phyloP scores from a whole-genome alignment of 148 eudicot species.

The Selenicereus undatus region DNA sequence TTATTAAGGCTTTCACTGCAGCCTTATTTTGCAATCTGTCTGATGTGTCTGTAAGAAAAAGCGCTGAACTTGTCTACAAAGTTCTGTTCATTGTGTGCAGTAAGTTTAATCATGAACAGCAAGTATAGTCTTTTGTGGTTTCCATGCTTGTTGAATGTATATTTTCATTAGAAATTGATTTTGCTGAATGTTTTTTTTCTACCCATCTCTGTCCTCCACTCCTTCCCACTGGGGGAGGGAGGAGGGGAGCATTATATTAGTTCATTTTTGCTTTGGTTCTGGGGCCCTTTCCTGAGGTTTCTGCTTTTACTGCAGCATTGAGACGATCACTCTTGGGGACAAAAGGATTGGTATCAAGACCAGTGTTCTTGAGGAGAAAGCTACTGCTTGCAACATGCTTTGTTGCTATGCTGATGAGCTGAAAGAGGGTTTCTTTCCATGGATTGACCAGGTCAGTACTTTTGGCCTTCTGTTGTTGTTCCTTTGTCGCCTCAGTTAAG shows the following conservation, averaged over 20 bases:
- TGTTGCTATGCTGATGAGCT: conserved; percentile 52
- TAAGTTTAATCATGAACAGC: not conserved
- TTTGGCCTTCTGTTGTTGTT: not conserved
- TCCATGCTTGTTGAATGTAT: not conserved
- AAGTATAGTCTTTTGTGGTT: not conserved
- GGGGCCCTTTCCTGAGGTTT: not conserved
- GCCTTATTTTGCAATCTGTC: not conserved
- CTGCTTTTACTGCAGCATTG: conserved; percentile 34
- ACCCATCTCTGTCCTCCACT: not conserved
- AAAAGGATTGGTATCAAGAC: conserved; percentile 44
- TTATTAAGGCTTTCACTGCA: too few relatives aligned
- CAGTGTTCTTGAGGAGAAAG: conserved; percentile 46
- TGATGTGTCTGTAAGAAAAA: not conserved
- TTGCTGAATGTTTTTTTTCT: not conserved
- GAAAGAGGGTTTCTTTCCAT: conserved; percentile 47
- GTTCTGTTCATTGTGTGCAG: not conserved
- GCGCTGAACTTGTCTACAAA: not conserved
- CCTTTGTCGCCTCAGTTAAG: not conserved
- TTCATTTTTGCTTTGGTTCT: not conserved
- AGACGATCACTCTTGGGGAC: conserved; percentile 38
- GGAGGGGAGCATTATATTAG: not conserved
- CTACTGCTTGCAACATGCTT: conserved; percentile 47
- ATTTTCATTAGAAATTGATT: not conserved
- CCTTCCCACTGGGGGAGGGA: too few relatives aligned
- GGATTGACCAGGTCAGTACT: conserved; percentile 39